Evolutionary conservation across 2,329 filamentous ascomycete genomes (phyloP).

Genomic region (Claviceps maximensis): DNA sequence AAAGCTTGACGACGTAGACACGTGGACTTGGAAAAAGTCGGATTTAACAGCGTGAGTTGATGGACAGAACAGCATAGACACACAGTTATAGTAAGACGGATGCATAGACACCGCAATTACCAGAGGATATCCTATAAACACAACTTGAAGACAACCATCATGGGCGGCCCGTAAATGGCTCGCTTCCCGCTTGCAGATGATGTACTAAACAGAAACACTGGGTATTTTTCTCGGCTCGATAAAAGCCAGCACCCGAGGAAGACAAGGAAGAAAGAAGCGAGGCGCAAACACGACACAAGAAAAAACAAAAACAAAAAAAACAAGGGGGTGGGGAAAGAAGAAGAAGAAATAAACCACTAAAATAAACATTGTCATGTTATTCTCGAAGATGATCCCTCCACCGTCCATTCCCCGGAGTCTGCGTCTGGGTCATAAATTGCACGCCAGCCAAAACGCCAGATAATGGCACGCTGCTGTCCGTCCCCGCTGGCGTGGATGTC

Average conservation of each 20-base stretch:
- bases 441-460: slow-evolving; percentile 19
- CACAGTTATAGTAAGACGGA: neutral
- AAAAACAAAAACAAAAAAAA: neutral
- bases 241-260: neutral
- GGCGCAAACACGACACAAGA: no score
- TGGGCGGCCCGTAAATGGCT: neutral
- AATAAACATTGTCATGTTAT: slow-evolving; percentile 1
- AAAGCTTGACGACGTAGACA: no score
- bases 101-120: neutral
- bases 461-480: slow-evolving; percentile 9
- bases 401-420: slow-evolving; percentile 16
- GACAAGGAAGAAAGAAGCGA: neutral
- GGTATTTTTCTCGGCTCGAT: neutral
- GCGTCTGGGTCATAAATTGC: slow-evolving; percentile 26
- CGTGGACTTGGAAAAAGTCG: no score
- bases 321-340: no score
- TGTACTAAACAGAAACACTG: neutral
- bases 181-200: neutral
- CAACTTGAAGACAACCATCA: neutral
- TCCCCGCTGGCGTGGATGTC: slow-evolving; percentile 17
- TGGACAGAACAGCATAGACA: neutral
- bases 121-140: neutral
- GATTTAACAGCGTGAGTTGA: no score
- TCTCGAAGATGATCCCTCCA: slow-evolving; percentile 29
- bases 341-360: neutral